These are phyloP conservation scores for Atkinsonella hypoxylon DNA, from an alignment of 2,329 filamentous ascomycete species.

Conservation along the genomic window DNA sequence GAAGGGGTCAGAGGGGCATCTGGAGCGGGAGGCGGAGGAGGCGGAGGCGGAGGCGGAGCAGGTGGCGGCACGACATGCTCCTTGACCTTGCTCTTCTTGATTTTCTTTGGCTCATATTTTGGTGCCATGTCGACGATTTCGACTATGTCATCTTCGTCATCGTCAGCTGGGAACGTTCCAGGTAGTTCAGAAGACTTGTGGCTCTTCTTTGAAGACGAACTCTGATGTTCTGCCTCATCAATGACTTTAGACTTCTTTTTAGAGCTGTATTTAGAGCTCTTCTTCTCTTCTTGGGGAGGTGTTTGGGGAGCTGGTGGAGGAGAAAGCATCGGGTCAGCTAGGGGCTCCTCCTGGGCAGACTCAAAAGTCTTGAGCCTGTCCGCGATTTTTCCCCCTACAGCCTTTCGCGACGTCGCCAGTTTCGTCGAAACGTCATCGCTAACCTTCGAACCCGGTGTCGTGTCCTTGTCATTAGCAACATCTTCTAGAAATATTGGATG, in stretches of 20 bases:
- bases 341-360: slow-evolving; percentile 24
- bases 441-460: slow-evolving; percentile 25
- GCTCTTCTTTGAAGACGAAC: slow-evolving; percentile 22
- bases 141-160: slow-evolving; percentile 36
- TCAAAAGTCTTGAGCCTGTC: slow-evolving; percentile 47
- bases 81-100: slow-evolving; percentile 23
- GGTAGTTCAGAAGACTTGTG: slow-evolving; percentile 19
- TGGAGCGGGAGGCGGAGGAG: slow-evolving; percentile 34
- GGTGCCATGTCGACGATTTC: slow-evolving; percentile 40
- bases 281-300: slow-evolving; percentile 12
- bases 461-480: slow-evolving; percentile 27
- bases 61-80: slow-evolving; percentile 19
- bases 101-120: slow-evolving; percentile 23
- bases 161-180: slow-evolving; percentile 45
- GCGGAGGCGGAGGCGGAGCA: slow-evolving; percentile 32
- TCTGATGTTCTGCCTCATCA: slow-evolving; percentile 19
- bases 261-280: slow-evolving; percentile 25
- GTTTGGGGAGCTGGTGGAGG: slow-evolving; percentile 27
- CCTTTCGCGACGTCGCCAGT: slow-evolving; percentile 29
- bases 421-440: slow-evolving; percentile 28
- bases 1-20: slow-evolving; percentile 38
- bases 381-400: slow-evolving; percentile 38
- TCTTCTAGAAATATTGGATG: slow-evolving; percentile 30
- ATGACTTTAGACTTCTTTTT: slow-evolving; percentile 28
- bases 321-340: slow-evolving; percentile 22